Evolutionary conservation across 1,284 basidiomycete genomes (phyloP).

Genomic region (Fomes fomentarius): DNA sequence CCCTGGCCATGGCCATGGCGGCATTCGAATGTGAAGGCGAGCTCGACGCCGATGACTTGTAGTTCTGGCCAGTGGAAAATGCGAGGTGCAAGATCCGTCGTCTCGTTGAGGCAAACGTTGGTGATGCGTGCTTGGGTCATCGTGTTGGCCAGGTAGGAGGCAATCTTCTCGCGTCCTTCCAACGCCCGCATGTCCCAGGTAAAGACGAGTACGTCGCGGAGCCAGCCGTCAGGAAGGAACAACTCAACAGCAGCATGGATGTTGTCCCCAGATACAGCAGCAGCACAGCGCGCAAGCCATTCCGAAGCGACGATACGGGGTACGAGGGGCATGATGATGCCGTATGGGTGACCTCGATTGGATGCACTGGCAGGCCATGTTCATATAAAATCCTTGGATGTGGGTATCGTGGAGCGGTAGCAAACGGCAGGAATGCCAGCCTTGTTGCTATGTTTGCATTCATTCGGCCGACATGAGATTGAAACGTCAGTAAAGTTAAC

Average conservation of each 20-base stretch:
- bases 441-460: too few species aligned
- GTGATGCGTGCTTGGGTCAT: slow-evolving; percentile 29
- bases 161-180: slow-evolving; percentile 43
- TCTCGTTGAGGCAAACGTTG: slow-evolving; percentile 34
- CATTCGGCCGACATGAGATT: not conserved
- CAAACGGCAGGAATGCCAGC: too few species aligned
- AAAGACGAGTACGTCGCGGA: slow-evolving; percentile 61
- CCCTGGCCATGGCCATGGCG: slow-evolving; percentile 40
- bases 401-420: too few species aligned
- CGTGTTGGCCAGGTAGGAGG: slow-evolving; percentile 42
- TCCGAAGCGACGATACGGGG: not conserved
- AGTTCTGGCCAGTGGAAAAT: slow-evolving; percentile 20
- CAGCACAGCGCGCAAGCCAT: not conserved
- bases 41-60: slow-evolving; percentile 21
- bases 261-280: not conserved
- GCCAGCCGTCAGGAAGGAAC: slow-evolving; percentile 48
- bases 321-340: slow-evolving; percentile 3
- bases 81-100: slow-evolving; percentile 30
- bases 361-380: too few species aligned
- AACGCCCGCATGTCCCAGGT: slow-evolving; percentile 69
- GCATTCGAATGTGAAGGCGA: slow-evolving; percentile 46
- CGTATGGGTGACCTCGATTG: not conserved
- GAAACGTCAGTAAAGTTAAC: not conserved
- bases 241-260: slow-evolving; percentile 10
- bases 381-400: too few species aligned